A percentile compares a stretch with the other conserved stretches of the same genome.
These are phyloP conservation scores for Xylariaceae sp. DNA, from an alignment of 2,329 filamentous ascomycete genomes.

Conservation along the genomic window DNA sequence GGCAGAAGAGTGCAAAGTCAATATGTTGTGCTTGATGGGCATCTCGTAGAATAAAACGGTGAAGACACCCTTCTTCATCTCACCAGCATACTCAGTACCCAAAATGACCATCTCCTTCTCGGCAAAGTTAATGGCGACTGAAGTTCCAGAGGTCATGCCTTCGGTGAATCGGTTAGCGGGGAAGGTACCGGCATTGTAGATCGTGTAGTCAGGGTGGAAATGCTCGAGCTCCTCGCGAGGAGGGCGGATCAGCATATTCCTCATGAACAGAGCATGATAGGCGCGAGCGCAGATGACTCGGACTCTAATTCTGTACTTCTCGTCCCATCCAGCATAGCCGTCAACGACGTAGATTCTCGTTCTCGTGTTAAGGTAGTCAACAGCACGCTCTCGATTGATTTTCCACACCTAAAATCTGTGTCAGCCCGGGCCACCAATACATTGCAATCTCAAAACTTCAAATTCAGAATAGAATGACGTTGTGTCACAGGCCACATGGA, in stretches of 20 bases:
- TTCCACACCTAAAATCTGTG: constrained; percentile 93
- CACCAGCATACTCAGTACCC: constrained; percentile 95
- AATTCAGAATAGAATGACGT: too few relatives aligned
- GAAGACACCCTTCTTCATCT: constrained; percentile 98
- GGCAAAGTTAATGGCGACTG: constrained; percentile 97
- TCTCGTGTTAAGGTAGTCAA: constrained; percentile 98
- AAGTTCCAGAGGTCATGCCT: constrained; percentile 98
- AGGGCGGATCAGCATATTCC: constrained; percentile 99
- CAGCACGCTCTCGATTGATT: constrained; percentile 97
- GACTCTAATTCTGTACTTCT: constrained; percentile 95
- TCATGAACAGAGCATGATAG: constrained; percentile 99
- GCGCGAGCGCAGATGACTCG: constrained; percentile 97
- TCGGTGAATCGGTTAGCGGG: constrained; percentile 96
- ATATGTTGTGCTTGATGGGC: constrained; percentile 98
- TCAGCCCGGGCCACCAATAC: too few relatives aligned
- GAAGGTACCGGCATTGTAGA: constrained; percentile 99
- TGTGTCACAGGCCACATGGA: too few relatives aligned
- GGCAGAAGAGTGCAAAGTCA: constrained; percentile 96
- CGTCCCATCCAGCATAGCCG: constrained; percentile 96
- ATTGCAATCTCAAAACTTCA: too few relatives aligned
- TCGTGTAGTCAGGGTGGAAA: constrained; percentile 99
- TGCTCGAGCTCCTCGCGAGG: constrained; percentile 85
- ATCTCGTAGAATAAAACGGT: constrained; percentile 99
- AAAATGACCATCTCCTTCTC: constrained; percentile 99
- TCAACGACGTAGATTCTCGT: constrained; percentile 99